Conservation (phyloP, 2,329 filamentous ascomycete genomes). For the Sporothrix humicola region DNA sequence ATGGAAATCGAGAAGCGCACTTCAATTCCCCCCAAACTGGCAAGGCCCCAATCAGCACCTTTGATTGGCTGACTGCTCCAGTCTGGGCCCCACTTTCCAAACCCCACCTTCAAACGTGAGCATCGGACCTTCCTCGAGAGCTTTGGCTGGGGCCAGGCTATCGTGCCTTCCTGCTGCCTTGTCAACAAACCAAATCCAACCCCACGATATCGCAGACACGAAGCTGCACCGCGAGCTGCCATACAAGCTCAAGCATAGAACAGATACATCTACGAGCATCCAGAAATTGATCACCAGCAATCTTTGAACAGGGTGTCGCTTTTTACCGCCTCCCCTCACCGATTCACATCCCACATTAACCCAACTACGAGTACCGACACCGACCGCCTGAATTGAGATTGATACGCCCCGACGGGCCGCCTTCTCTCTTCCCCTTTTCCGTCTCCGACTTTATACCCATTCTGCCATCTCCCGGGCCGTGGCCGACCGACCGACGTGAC, state of each 20-base stretch:
- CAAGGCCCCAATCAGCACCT: slow-evolving; percentile 8
- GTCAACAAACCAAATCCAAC: slow-evolving; percentile 4
- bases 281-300: too few relatives aligned
- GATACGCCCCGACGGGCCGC: not conserved
- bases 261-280: too few relatives aligned
- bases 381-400: slow-evolving; percentile 6
- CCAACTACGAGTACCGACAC: not conserved
- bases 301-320: not conserved
- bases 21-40: not conserved
- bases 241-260: not conserved
- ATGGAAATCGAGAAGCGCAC: not conserved
- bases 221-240: not conserved
- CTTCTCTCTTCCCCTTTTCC: too few relatives aligned
- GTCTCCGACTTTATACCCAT: not conserved
- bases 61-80: not conserved
- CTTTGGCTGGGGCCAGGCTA: slow-evolving; percentile 1
- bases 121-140: slow-evolving; percentile 14
- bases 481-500: not conserved
- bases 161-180: slow-evolving; percentile 25
- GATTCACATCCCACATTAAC: not conserved
- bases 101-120: slow-evolving; percentile 21
- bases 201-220: not conserved
- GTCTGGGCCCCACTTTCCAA: not conserved
- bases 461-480: not conserved
- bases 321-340: not conserved